These are phyloP conservation scores for Proteromonas lacertae DNA, from an alignment of 352 stramenopile genomes.

Conservation along the genomic window DNA sequence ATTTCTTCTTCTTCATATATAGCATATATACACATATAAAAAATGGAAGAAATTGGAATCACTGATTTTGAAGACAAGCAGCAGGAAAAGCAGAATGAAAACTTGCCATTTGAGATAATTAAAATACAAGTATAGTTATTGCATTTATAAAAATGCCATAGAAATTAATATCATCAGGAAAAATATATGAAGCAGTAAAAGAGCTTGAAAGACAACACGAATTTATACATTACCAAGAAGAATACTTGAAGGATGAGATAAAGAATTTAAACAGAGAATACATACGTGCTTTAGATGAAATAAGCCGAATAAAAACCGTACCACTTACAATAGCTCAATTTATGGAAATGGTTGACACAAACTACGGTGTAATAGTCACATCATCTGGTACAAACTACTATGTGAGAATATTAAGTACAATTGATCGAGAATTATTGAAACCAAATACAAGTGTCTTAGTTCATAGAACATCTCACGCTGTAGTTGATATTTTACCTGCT, in stretches of 20 bases:
- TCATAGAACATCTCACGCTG: slow-evolving; percentile 84
- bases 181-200: slow-evolving; percentile 48
- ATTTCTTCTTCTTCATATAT: too few species aligned
- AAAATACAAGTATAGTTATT: background rate
- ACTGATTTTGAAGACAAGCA: too few species aligned
- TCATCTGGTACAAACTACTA: slow-evolving; percentile 95
- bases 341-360: slow-evolving; percentile 98
- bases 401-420: slow-evolving; percentile 82
- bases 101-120: background rate
- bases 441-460: slow-evolving; percentile 89
- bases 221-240: slow-evolving; percentile 46
- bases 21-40: too few species aligned
- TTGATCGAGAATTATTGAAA: slow-evolving; percentile 91
- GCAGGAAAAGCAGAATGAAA: too few species aligned
- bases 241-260: slow-evolving; percentile 99
- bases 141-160: background rate
- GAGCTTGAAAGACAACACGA: slow-evolving; percentile 31
- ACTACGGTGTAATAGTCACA: slow-evolving; percentile 88
- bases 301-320: slow-evolving; percentile 97
- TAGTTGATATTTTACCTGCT: slow-evolving; percentile 87
- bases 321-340: slow-evolving; percentile 99
- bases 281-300: slow-evolving; percentile 66
- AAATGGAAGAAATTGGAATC: too few species aligned
- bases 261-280: slow-evolving; percentile 95
- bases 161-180: too few species aligned